A percentile compares a stretch with the other conserved stretches of the same genome.
Evolutionary conservation across 2,329 filamentous ascomycete genomes (phyloP).

Genomic region (Lasiodiplodia citricola): DNA sequence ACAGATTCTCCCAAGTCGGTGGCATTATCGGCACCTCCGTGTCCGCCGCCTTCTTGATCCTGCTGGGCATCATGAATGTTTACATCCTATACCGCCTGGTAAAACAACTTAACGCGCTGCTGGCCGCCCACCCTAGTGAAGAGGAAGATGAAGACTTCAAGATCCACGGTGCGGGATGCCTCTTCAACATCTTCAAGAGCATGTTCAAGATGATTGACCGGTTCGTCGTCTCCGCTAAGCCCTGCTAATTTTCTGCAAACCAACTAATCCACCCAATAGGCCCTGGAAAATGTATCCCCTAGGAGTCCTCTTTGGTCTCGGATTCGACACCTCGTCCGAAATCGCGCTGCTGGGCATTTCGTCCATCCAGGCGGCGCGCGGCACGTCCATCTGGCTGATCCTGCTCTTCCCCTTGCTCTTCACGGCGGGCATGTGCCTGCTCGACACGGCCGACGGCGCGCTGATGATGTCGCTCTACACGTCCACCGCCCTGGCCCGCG

Average conservation of each 20-base stretch:
- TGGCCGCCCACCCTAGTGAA: conserved; percentile 52
- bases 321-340: conserved; percentile 95
- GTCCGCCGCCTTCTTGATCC: conserved; percentile 79
- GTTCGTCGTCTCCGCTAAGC: conserved; percentile 32
- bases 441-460: conserved; percentile 91
- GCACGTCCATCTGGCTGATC: conserved; percentile 92
- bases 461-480: conserved; percentile 96
- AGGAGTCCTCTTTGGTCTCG: conserved; percentile 83
- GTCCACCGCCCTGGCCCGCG: conserved; percentile 74
- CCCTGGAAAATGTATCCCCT: conserved; percentile 98
- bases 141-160: conserved; percentile 61
- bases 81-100: conserved; percentile 84
- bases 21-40: conserved; percentile 90
- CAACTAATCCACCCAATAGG: conserved; percentile 34
- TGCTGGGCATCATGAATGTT: conserved; percentile 81
- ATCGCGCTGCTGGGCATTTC: conserved; percentile 91
- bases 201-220: conserved; percentile 75
- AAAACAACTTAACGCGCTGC: conserved; percentile 67
- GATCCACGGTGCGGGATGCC: conserved; percentile 76
- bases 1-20: conserved; percentile 77
- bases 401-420: conserved; percentile 90
- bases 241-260: background rate
- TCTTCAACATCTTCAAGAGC: conserved; percentile 72
- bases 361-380: conserved; percentile 81
- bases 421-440: conserved; percentile 91